Evolutionary conservation across 306 rosid species (phyloP).

Genomic region (Casuarina glauca): DNA sequence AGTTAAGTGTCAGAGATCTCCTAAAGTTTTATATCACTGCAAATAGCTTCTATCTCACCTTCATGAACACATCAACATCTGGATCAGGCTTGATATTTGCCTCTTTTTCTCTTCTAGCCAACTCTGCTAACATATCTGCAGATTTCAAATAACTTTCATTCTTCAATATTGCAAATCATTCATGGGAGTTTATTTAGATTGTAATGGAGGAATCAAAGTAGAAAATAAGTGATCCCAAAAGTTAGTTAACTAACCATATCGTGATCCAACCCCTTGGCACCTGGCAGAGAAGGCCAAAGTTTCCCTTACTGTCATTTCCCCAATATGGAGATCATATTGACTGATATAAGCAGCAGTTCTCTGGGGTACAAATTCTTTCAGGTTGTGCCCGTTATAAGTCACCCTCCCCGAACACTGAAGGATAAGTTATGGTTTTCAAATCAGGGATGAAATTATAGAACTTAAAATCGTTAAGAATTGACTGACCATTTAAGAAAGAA

Average conservation of each 20-base stretch:
- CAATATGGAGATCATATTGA: slow-evolving; percentile 73
- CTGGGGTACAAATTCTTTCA: slow-evolving; percentile 77
- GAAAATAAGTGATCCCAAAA: slow-evolving; percentile 6
- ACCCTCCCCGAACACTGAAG: slow-evolving; percentile 57
- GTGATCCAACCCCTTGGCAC: slow-evolving; percentile 75
- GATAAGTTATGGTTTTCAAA: slow-evolving; percentile 3
- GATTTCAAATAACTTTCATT: neutral
- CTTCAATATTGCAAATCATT: neutral
- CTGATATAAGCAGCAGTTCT: slow-evolving; percentile 76
- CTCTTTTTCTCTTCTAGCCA: slow-evolving; percentile 65
- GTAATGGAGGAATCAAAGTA: slow-evolving; percentile 2
- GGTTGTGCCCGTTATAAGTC: slow-evolving; percentile 59
- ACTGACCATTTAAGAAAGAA: neutral
- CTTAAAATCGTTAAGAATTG: neutral
- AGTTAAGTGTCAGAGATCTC: neutral
- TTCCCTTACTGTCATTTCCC: slow-evolving; percentile 81
- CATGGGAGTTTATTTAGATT: slow-evolving; percentile 1
- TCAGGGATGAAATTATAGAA: neutral
- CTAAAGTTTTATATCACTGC: neutral
- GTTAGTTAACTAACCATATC: slow-evolving; percentile 49
- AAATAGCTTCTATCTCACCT: slow-evolving; percentile 35
- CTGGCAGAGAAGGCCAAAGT: slow-evolving; percentile 82
- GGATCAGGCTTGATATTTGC: slow-evolving; percentile 66
- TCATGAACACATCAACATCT: slow-evolving; percentile 68
- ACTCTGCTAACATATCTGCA: slow-evolving; percentile 61